Conservation (phyloP, 1,139 yeast species). For the Geotrichum bryndzae region DNA sequence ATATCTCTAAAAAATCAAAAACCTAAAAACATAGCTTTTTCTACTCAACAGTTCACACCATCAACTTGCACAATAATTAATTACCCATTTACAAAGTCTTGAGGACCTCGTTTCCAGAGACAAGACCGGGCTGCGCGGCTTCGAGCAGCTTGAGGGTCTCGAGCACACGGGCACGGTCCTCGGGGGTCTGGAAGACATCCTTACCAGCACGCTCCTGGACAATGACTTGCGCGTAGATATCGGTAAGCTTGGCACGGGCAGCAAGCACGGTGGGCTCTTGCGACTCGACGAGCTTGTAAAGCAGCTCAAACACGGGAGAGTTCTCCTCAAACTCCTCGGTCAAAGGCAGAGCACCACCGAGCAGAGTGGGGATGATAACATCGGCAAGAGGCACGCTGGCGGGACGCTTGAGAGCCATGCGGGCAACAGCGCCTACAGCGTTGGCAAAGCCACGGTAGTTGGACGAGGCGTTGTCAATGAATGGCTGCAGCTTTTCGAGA, state of each 20-base stretch:
- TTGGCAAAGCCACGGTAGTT: slow-evolving; percentile 84
- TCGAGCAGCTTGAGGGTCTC: slow-evolving; percentile 71
- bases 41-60: too few relatives aligned
- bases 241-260: slow-evolving; percentile 60
- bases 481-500: slow-evolving; percentile 62
- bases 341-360: slow-evolving; percentile 77
- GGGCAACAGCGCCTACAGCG: slow-evolving; percentile 95
- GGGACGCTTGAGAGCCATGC: slow-evolving; percentile 74
- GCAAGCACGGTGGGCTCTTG: slow-evolving; percentile 52
- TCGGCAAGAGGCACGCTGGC: slow-evolving; percentile 72
- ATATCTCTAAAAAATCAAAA: too few relatives aligned
- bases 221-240: slow-evolving; percentile 65
- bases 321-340: slow-evolving; percentile 89
- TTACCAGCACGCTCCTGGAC: slow-evolving; percentile 60
- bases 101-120: slow-evolving; percentile 22
- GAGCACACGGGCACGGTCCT: slow-evolving; percentile 51
- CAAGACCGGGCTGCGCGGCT: slow-evolving; percentile 49
- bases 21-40: too few relatives aligned
- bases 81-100: neutral
- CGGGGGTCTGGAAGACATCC: slow-evolving; percentile 48
- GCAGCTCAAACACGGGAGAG: slow-evolving; percentile 76
- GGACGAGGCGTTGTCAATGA: slow-evolving; percentile 74
- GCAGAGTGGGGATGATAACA: slow-evolving; percentile 64
- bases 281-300: slow-evolving; percentile 62
- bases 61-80: too few relatives aligned